Conservation (phyloP, 257 asterid species). For the Paraleonurus japonicus region DNA sequence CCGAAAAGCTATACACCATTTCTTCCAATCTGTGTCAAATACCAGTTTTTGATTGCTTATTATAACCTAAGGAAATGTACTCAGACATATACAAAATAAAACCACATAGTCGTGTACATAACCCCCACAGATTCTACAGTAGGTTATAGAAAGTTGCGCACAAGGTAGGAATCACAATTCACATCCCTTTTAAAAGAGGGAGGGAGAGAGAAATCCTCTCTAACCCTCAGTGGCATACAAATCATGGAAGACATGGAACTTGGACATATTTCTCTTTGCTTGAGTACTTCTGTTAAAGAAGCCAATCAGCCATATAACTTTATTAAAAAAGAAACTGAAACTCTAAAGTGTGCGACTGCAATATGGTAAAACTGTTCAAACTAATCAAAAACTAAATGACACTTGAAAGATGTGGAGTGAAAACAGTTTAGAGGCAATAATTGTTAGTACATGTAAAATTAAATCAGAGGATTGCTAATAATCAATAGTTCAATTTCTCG, state of each 20-base stretch:
- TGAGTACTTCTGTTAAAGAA: neutral
- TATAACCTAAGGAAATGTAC: neutral
- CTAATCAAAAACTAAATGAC: neutral
- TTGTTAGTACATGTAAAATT: neutral
- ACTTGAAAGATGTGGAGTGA: neutral
- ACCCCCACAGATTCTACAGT: neutral
- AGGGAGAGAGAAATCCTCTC: neutral
- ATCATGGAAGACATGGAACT: neutral
- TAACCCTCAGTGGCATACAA: neutral
- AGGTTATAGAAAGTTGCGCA: neutral
- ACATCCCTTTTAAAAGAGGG: neutral
- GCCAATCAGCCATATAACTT: neutral
- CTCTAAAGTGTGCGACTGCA: neutral
- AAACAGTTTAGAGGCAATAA: neutral
- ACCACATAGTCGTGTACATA: neutral
- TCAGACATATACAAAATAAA: neutral
- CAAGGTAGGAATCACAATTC: neutral
- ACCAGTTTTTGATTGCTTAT: neutral
- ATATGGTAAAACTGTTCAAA: slow-evolving; percentile 3
- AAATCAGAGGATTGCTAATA: neutral
- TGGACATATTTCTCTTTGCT: neutral
- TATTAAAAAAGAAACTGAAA: slow-evolving; percentile 1
- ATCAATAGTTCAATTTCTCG: neutral
- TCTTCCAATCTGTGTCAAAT: neutral
- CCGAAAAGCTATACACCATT: neutral